Conservation (phyloP, 2,329 filamentous ascomycete species). For the Ophiocordyceps camponoti-rufipedis region DNA sequence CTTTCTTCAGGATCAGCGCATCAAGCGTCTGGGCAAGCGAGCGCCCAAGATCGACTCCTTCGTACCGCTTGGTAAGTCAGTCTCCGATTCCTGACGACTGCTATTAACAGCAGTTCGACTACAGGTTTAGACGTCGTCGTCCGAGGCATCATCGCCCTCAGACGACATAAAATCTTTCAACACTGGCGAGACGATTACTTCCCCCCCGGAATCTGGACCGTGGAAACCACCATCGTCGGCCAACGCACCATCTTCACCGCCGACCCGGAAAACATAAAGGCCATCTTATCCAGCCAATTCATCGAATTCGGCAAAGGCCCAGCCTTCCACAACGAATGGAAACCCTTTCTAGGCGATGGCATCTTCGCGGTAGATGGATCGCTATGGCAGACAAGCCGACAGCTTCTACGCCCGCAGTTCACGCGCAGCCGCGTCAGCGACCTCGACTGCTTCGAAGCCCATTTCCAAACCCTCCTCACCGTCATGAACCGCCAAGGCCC, state of each 20-base stretch:
- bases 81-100: neutral
- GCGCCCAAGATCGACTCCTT: conserved; percentile 16
- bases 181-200: conserved; percentile 40
- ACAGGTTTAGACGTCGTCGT: conserved; percentile 45
- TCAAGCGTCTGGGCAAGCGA: conserved; percentile 26
- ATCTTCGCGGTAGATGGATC: conserved; percentile 69
- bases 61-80: conserved; percentile 27
- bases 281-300: conserved; percentile 72
- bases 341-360: conserved; percentile 52
- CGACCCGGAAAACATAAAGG: conserved; percentile 81
- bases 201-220: conserved; percentile 29
- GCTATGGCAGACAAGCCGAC: conserved; percentile 63
- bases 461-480: conserved; percentile 55
- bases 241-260: conserved; percentile 54
- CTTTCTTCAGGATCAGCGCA: conserved; percentile 23
- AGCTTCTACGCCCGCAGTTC: conserved; percentile 73
- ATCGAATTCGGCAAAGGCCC: conserved; percentile 65
- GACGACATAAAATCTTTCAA: conserved; percentile 36
- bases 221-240: conserved; percentile 37
- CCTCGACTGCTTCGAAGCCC: conserved; percentile 62
- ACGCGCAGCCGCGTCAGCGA: conserved; percentile 71
- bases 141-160: conserved; percentile 31
- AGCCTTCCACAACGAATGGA: conserved; percentile 58
- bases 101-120: neutral
- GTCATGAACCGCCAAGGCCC: conserved; percentile 47